These are phyloP conservation scores for Capsella bursapastoris DNA, from an alignment of 345 rosid genomes.

Conservation along the genomic window DNA sequence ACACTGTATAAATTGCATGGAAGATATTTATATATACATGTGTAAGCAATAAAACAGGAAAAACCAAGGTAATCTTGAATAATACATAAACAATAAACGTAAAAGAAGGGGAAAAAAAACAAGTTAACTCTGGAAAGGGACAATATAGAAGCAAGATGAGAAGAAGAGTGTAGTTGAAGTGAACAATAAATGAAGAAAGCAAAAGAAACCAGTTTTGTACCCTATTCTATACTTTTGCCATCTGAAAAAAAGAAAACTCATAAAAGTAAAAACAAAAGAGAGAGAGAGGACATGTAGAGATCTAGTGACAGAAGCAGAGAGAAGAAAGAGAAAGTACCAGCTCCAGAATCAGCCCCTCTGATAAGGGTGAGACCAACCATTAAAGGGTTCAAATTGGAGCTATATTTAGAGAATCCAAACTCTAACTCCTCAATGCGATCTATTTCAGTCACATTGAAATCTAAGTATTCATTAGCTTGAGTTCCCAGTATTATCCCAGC, in stretches of 20 bases:
- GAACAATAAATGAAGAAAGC: conserved; percentile 31
- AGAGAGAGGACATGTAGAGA: conserved; percentile 5
- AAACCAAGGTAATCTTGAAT: conserved; percentile 5
- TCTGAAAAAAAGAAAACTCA: neutral
- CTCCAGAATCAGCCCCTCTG: conserved; percentile 76
- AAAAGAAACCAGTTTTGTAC: neutral
- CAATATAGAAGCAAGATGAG: conserved; percentile 24
- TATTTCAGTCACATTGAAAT: conserved; percentile 64
- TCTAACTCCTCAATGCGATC: conserved; percentile 54
- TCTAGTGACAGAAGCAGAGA: conserved; percentile 26
- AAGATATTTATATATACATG: neutral
- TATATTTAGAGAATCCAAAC: conserved; percentile 54
- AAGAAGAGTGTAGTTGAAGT: conserved; percentile 36
- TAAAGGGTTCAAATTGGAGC: conserved; percentile 47
- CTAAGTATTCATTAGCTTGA: conserved; percentile 52
- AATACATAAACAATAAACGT: conserved; percentile 17
- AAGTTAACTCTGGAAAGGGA: conserved; percentile 33
- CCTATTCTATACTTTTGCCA: neutral
- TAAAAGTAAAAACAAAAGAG: neutral
- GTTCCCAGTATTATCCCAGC: conserved; percentile 40
- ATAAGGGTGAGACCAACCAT: conserved; percentile 92
- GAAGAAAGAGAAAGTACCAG: conserved; percentile 56
- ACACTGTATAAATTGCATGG: neutral
- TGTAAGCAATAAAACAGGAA: conserved; percentile 9
- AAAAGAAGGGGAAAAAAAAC: neutral